Percentiles rank a stretch among this genome's conserved stretches.
phyloP scores from a whole-genome alignment of 352 stramenopile genomes.

The Achlya hypogyna region DNA sequence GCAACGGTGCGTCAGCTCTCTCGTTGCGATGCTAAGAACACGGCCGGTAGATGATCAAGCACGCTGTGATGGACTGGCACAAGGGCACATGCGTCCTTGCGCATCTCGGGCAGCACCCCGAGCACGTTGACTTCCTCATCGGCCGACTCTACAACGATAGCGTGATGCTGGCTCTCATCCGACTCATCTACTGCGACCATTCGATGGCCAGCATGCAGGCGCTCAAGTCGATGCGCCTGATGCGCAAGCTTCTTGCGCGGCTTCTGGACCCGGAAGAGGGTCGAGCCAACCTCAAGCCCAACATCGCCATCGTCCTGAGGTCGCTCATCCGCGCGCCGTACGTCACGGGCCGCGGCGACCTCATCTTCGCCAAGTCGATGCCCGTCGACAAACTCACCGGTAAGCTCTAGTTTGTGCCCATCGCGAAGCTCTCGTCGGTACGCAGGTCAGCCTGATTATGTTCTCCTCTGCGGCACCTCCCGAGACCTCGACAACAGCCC shows the following conservation, averaged over 20 bases:
- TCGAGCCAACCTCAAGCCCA: conserved; percentile 69
- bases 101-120: conserved; percentile 45
- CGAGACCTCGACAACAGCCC: conserved; percentile 75
- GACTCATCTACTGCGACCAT: conserved; percentile 79
- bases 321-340: conserved; percentile 80
- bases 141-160: conserved; percentile 77
- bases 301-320: conserved; percentile 66
- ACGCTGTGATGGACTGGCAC: conserved; percentile 68
- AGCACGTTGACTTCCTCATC: conserved; percentile 59
- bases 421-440: background rate
- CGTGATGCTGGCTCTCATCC: conserved; percentile 61
- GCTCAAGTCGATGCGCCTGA: conserved; percentile 57
- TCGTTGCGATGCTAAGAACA: background rate
- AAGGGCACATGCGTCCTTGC: conserved; percentile 72
- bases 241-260: conserved; percentile 70
- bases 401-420: background rate
- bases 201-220: conserved; percentile 60
- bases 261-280: conserved; percentile 64
- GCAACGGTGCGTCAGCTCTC: background rate
- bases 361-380: conserved; percentile 81
- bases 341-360: conserved; percentile 63
- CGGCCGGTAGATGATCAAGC: conserved; percentile 48
- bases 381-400: conserved; percentile 74
- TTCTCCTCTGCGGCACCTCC: conserved; percentile 75
- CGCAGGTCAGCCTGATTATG: conserved; percentile 67